These are phyloP conservation scores for Parmales sp. DNA, from an alignment of 108 stramenopile species.

Conservation along the genomic window DNA sequence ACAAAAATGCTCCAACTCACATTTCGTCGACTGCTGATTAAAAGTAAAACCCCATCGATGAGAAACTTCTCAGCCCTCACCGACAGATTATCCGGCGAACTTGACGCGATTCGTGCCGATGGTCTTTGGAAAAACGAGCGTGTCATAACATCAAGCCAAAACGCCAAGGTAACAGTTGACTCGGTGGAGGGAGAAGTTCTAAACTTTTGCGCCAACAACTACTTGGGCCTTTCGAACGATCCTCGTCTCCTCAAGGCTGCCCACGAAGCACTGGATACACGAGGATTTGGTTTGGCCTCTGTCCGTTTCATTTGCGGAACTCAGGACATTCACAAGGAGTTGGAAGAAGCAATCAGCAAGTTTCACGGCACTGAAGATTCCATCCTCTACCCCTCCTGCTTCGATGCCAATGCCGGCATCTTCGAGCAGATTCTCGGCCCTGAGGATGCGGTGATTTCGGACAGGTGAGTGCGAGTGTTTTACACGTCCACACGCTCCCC, in stretches of 20 bases:
- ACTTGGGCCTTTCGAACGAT: constrained; percentile 22
- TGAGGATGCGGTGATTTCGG: constrained; percentile 25
- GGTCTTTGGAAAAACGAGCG: constrained; percentile 25
- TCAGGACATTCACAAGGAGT: constrained; percentile 14
- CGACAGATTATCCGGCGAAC: no score
- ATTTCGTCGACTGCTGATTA: no score
- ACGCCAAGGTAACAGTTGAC: neutral
- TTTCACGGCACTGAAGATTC: constrained; percentile 28
- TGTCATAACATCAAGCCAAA: constrained; percentile 21
- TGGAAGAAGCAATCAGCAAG: constrained; percentile 13
- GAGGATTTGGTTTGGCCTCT: constrained; percentile 16
- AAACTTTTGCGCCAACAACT: constrained; percentile 27
- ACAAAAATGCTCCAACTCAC: no score
- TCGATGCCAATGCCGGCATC: constrained; percentile 27
- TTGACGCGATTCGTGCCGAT: constrained; percentile 4
- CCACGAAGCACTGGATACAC: constrained; percentile 8
- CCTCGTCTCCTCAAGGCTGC: constrained; percentile 20
- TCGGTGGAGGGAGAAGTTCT: neutral
- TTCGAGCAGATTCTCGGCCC: constrained; percentile 24
- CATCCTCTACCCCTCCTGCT: constrained; percentile 30
- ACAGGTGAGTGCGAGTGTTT: neutral
- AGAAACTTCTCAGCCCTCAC: no score
- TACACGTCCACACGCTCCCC: constrained; percentile 16
- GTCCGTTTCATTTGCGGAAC: constrained; percentile 26
- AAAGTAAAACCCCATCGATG: no score